Conservation (phyloP, 2,329 filamentous ascomycete species). For the Phialocephala subalpina region DNA sequence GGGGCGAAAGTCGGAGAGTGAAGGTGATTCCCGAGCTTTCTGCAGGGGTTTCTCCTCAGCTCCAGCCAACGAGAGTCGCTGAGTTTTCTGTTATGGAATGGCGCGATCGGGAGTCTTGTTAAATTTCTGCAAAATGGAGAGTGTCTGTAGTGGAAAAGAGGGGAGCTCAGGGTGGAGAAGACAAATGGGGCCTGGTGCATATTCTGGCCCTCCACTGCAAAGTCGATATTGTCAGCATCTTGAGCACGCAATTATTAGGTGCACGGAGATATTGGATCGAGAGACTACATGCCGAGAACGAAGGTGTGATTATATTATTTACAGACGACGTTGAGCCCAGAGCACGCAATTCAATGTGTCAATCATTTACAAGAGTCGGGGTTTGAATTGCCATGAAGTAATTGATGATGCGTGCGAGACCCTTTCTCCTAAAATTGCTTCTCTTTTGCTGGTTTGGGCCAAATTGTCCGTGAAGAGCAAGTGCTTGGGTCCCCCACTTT, state of each 20-base stretch:
- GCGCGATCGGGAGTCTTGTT: conserved; percentile 5
- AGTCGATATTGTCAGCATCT: conserved; percentile 5
- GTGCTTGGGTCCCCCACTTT: background rate
- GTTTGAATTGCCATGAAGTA: background rate
- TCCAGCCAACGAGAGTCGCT: conserved; percentile 22
- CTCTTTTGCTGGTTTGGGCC: background rate
- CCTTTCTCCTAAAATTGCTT: background rate
- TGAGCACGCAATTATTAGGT: conserved; percentile 35
- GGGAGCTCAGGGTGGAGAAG: conserved; percentile 6
- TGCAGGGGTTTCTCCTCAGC: conserved; percentile 18
- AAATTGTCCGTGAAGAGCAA: background rate
- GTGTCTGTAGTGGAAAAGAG: conserved; percentile 22
- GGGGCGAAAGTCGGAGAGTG: conserved; percentile 24
- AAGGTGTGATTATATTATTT: background rate
- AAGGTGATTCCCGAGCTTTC: conserved; percentile 15
- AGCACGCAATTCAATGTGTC: conserved; percentile 7
- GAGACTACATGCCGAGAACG: conserved; percentile 10
- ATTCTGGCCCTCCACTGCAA: conserved; percentile 1
- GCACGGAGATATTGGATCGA: conserved; percentile 5
- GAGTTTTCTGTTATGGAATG: conserved; percentile 23
- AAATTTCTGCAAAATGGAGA: background rate
- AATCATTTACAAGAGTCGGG: background rate
- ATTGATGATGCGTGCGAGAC: background rate
- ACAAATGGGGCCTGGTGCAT: background rate
- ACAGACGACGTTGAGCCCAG: background rate